Conservation (phyloP, 2,329 filamentous ascomycete genomes). For the Colletotrichum camelliae region DNA sequence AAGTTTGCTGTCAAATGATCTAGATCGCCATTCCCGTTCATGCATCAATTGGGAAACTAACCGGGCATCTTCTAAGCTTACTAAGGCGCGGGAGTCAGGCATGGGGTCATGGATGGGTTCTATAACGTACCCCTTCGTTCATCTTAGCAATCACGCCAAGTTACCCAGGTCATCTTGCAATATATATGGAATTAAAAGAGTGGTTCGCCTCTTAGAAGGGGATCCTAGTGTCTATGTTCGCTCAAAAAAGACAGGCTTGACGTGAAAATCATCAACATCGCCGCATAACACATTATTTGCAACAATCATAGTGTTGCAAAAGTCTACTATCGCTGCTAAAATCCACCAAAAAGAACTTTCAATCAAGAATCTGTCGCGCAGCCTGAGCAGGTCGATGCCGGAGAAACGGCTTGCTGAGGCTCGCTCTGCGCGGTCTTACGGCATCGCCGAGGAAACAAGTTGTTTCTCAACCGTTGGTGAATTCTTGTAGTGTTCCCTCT, state of each 20-base stretch:
- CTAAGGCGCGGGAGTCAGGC: neutral
- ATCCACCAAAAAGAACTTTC: neutral
- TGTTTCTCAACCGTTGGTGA: conserved; percentile 8
- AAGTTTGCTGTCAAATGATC: no score
- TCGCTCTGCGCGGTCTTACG: neutral
- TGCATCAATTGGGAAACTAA: neutral
- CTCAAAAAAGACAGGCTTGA: neutral
- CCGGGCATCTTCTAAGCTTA: neutral
- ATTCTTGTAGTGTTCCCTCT: conserved; percentile 19
- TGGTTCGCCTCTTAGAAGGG: neutral
- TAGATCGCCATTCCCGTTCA: neutral
- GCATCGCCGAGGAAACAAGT: neutral
- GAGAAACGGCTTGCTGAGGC: neutral
- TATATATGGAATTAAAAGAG: neutral
- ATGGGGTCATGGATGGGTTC: neutral
- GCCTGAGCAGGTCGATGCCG: neutral
- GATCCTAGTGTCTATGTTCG: neutral
- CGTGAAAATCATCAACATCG: neutral
- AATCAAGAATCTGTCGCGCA: neutral
- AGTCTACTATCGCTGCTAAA: neutral
- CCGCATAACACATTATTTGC: neutral
- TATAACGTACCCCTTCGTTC: neutral
- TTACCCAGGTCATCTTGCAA: neutral
- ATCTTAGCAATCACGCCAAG: neutral
- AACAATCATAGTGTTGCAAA: neutral